These are phyloP conservation scores for Syncephalastrum sp. DNA, from an alignment of 371 early-diverging fungal species.

Conservation along the genomic window DNA sequence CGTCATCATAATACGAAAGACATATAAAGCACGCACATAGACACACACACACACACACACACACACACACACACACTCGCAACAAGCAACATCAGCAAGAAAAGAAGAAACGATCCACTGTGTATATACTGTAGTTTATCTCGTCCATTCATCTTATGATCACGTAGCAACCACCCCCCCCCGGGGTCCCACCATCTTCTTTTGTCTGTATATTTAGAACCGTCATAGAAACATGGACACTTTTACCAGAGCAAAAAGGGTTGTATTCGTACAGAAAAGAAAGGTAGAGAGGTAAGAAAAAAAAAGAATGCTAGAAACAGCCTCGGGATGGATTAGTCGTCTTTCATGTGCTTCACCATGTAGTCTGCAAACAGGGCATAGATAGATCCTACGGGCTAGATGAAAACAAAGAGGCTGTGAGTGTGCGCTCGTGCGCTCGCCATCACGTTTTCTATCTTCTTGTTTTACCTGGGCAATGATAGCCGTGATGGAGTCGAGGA, in stretches of 20 bases:
- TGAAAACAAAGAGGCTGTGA: slow-evolving; percentile 4
- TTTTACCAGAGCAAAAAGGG: too few relatives aligned
- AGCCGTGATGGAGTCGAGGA: slow-evolving; percentile 38
- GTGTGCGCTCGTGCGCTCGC: not conserved
- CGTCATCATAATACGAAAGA: not conserved
- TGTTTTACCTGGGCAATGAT: slow-evolving; percentile 38
- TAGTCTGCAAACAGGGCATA: slow-evolving; percentile 48
- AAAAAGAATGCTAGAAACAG: too few relatives aligned
- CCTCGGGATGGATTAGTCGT: not conserved
- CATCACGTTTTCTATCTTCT: not conserved
- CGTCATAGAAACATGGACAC: too few relatives aligned
- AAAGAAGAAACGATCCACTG: not conserved
- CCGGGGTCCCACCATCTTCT: too few relatives aligned
- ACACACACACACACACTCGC: too few relatives aligned
- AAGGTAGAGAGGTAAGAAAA: too few relatives aligned
- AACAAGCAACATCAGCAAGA: not conserved
- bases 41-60: not conserved
- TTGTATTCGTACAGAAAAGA: too few relatives aligned
- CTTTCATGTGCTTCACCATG: slow-evolving; percentile 23
- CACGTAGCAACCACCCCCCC: too few relatives aligned
- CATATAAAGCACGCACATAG: not conserved
- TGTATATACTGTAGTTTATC: too few relatives aligned
- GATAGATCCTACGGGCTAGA: slow-evolving; percentile 40
- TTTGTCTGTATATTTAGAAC: too few relatives aligned
- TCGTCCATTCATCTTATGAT: too few relatives aligned